Percentiles rank a stretch among this genome's conserved stretches.
Evolutionary conservation across 805 yeast genomes (phyloP).

Genomic region (Ogataea zsoltii): DNA sequence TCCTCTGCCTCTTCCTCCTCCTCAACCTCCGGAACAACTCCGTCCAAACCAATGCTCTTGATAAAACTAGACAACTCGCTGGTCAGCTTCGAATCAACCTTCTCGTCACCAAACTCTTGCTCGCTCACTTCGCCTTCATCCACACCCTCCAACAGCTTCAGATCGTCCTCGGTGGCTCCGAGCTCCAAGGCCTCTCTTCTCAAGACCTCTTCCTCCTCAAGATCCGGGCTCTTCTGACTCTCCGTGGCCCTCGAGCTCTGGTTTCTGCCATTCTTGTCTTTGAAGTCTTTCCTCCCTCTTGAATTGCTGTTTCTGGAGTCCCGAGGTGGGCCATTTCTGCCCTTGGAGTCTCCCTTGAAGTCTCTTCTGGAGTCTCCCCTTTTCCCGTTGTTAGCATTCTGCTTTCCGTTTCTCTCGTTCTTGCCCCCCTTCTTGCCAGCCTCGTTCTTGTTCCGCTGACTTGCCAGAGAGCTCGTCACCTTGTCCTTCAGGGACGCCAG

Average conservation of each 20-base stretch:
- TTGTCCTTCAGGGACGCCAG: constrained; percentile 64
- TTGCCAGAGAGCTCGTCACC: constrained; percentile 53
- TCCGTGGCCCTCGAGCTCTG: background rate
- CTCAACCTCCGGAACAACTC: constrained; percentile 38
- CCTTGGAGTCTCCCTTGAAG: background rate
- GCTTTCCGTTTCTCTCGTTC: constrained; percentile 23
- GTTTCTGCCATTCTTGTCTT: background rate
- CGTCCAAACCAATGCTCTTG: constrained; percentile 65
- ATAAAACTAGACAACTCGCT: constrained; percentile 62
- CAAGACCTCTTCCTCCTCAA: constrained; percentile 36
- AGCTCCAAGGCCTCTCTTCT: constrained; percentile 75
- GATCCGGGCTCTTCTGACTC: background rate
- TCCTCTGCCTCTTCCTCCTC: constrained; percentile 37
- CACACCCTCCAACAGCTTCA: constrained; percentile 59
- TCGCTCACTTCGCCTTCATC: constrained; percentile 50
- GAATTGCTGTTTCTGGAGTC: no score
- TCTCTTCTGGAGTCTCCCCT: background rate
- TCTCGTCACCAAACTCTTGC: constrained; percentile 46
- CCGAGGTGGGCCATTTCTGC: no score
- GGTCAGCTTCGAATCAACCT: constrained; percentile 46
- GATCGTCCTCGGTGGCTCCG: constrained; percentile 87
- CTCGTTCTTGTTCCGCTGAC: constrained; percentile 21
- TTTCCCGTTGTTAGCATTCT: background rate
- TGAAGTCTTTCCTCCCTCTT: constrained; percentile 13
- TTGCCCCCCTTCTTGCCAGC: constrained; percentile 1